Base-by-base conservation (phyloP, 2,329 filamentous ascomycete genomes). In the Calonectria hawksworthii region DNA sequence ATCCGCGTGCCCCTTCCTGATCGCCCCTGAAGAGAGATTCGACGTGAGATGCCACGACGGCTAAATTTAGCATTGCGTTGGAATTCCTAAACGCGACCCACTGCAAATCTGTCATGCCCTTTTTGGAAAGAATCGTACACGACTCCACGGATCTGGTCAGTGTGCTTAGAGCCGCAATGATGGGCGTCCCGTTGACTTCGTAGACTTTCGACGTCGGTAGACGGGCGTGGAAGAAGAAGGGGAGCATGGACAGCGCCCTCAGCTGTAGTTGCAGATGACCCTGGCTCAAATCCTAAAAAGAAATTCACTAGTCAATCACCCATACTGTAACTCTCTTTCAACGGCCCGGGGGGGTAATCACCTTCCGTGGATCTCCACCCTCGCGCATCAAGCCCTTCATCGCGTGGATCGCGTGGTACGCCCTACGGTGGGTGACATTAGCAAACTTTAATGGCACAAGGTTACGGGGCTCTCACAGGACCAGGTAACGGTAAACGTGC, bases 401-500 rank as follows among this genome's bases (percentile, higher is more conserved):
- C 3, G 61, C 38, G 13, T 64, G 61, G 26, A 47, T 30, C 7
- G 61, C 41, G 44, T 64, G 36, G 10, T 64, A 64, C 8, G 38
- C 28, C 28, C 61, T 44, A 32, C 11, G 9, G 5, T 0, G 8
- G 9, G 5, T 0, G 8, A 11, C 11, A 41, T 38, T 7, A 64
- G 34, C 41, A 36, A 44, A 44, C 23, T 9, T 32, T 44, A 44
- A 44, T 23, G 59, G 3, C 11, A 32, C 13, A 16, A 16, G 2
- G 5, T 9, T 26, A 10, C 18, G 34, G 28, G 30, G 9, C 5
- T 26, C 76, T 44, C 2, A 80, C 78, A 80, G 23, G 1, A 80
- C 50, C 0, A 80, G 47, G 30, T 80, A 80, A 4, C 78, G 71
- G 13, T 76, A 78, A 0, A 74, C 72, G 13, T 80, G 76, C 18